These are phyloP conservation scores for Fagus sylvatica DNA, from an alignment of 306 rosid genomes.

Conservation along the genomic window DNA sequence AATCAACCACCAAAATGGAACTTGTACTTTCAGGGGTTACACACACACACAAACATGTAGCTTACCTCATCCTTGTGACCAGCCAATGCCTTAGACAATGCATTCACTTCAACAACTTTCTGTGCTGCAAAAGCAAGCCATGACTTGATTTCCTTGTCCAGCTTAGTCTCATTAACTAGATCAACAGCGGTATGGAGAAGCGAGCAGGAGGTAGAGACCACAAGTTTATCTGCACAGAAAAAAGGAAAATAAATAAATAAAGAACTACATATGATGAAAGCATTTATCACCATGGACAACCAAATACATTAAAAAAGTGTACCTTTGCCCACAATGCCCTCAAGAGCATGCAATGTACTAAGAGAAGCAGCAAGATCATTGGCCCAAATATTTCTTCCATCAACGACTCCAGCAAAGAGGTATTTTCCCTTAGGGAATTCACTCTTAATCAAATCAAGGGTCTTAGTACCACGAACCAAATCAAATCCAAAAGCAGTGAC, in stretches of 20 bases:
- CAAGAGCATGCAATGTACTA: conserved; percentile 51
- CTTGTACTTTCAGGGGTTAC: conserved; percentile 2
- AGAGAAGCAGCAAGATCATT: conserved; percentile 76
- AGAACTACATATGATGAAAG: neutral
- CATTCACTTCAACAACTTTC: conserved; percentile 81
- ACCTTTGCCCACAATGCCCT: conserved; percentile 87
- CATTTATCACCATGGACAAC: conserved; percentile 5
- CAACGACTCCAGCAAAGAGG: conserved; percentile 91
- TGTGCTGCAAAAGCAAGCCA: conserved; percentile 98
- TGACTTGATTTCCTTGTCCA: conserved; percentile 81
- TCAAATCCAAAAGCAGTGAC: conserved; percentile 81
- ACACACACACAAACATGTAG: neutral
- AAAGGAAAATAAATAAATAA: conserved; percentile 1
- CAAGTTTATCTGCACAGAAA: conserved; percentile 58
- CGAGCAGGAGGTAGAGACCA: conserved; percentile 86
- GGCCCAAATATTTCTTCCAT: conserved; percentile 98
- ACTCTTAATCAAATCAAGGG: conserved; percentile 68
- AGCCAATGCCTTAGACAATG: conserved; percentile 78
- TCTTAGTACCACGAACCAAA: conserved; percentile 74
- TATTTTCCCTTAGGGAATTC: conserved; percentile 72
- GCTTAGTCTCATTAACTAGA: conserved; percentile 83
- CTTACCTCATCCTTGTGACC: conserved; percentile 79
- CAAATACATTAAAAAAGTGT: conserved; percentile 9
- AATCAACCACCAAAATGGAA: neutral
- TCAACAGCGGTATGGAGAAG: conserved; percentile 96